These are phyloP conservation scores for Laetiporus sulphureus DNA, from an alignment of 1,284 basidiomycete genomes.

Conservation along the genomic window DNA sequence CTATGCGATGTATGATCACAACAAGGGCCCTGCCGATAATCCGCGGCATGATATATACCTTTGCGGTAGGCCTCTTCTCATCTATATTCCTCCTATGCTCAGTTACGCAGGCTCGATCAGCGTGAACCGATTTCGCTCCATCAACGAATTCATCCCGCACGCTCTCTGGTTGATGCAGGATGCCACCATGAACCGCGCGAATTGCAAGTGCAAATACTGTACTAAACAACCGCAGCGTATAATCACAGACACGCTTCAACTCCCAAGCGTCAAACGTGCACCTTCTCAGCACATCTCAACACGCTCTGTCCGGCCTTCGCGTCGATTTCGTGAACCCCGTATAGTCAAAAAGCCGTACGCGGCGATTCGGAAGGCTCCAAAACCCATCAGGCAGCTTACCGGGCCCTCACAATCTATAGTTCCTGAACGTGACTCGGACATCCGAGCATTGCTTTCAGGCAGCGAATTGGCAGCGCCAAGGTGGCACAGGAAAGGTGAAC, in stretches of 20 bases:
- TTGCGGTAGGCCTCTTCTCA: constrained; percentile 44
- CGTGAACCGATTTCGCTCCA: constrained; percentile 59
- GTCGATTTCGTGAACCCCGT: constrained; percentile 13
- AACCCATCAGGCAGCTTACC: constrained; percentile 30
- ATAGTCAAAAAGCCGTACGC: constrained; percentile 38
- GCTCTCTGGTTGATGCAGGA: constrained; percentile 71
- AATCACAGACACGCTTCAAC: constrained; percentile 55
- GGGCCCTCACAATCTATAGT: constrained; percentile 45
- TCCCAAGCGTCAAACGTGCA: constrained; percentile 10
- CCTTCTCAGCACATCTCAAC: too few species aligned
- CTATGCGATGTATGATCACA: constrained; percentile 70
- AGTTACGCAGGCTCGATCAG: constrained; percentile 35
- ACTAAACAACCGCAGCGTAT: constrained; percentile 58
- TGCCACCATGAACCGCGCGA: constrained; percentile 34
- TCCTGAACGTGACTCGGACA: constrained; percentile 53
- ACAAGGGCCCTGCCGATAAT: constrained; percentile 47
- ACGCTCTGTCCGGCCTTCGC: constrained; percentile 4
- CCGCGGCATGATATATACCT: constrained; percentile 76
- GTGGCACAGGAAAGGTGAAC: constrained; percentile 60
- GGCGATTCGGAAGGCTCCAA: constrained; percentile 46
- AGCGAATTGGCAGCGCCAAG: constrained; percentile 37
- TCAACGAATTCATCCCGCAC: constrained; percentile 77
- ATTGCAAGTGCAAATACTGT: constrained; percentile 79
- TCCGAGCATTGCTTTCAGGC: constrained; percentile 42
- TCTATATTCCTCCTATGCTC: too few species aligned